Base-by-base conservation (phyloP, 306 rosid genomes). In the Cicer pinnatifidum region DNA sequence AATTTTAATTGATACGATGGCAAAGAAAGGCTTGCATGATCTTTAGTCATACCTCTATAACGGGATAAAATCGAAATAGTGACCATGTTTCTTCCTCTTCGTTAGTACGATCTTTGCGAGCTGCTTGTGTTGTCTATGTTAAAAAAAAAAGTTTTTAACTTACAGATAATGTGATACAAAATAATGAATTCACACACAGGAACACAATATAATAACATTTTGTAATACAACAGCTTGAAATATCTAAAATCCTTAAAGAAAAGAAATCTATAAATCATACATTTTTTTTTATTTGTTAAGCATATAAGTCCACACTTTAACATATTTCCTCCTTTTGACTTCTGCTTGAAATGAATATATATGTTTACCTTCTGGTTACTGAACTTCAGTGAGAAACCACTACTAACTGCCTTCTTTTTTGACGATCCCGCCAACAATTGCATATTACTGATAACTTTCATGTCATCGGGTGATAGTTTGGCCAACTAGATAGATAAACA, bases 61-160 rank as follows among this genome's bases (percentile, higher is more conserved):
- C 43, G 72, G 98, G 98, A 77, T 77, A 94, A 87, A 94, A 94
- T 71, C 98, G 88, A 71, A 80, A 88, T 33, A 94, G 77, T 71
- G 90, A 94, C 98, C 97, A 94, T 10, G 95, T 81, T 89, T 94
- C 97, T 82, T 91, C 98, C 71, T 89, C 98, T 72, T 89, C 97
- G 8, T 80, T 87, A 48, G 75, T 61, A 35, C 97, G 92, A 76
- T 94, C 96, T 78, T 88, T 91, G 69, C 98, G 88, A 11, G 92
- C 83, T 46, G 92, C 97, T 11, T 88, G 85, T 44, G 85, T 88
- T 56, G 84, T 83, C 98, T 94, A 75, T 70, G 48, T 43, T 28
- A 60, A 48, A 68, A 68, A 75, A 75, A 41, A 1, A 5, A 28
- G 35, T 28, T 6, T 66, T 17, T 15, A 23, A 69, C 16, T 60